Conservation (phyloP, 73 alveolate genomes). For the Paraurostyla sp. region DNA sequence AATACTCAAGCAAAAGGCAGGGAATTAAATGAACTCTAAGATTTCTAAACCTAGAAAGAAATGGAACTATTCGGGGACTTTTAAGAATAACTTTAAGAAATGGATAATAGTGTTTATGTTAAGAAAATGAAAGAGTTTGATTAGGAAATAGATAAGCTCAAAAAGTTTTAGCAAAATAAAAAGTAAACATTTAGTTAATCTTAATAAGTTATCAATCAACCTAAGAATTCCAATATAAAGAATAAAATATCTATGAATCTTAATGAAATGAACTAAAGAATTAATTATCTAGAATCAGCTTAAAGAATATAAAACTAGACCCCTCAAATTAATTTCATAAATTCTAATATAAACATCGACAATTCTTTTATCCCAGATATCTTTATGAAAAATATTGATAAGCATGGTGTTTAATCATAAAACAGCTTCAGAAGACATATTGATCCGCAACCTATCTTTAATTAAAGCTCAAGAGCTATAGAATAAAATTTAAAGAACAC, state of each 20-base stretch:
- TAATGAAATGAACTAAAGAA: background rate
- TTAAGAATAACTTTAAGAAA: background rate
- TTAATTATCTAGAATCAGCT: background rate
- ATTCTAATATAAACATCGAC: background rate
- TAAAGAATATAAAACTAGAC: background rate
- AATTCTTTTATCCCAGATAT: conserved; percentile 18
- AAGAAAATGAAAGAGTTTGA: conserved; percentile 27
- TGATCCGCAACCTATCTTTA: background rate
- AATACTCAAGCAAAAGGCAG: background rate
- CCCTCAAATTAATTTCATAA: background rate
- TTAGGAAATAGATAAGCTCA: conserved; percentile 1
- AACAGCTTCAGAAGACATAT: background rate
- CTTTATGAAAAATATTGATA: conserved; percentile 11
- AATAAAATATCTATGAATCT: no score
- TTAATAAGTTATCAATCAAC: no score
- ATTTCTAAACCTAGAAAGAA: conserved; percentile 20
- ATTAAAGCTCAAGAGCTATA: background rate
- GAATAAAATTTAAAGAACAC: background rate
- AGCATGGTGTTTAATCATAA: no score
- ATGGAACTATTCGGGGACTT: conserved; percentile 13
- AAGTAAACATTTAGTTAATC: background rate
- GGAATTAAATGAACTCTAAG: background rate
- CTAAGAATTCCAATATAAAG: no score
- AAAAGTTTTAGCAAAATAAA: background rate
- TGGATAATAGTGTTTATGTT: background rate